Conservation (phyloP, 2,329 filamentous ascomycete genomes). For the Tolypocladium album region DNA sequence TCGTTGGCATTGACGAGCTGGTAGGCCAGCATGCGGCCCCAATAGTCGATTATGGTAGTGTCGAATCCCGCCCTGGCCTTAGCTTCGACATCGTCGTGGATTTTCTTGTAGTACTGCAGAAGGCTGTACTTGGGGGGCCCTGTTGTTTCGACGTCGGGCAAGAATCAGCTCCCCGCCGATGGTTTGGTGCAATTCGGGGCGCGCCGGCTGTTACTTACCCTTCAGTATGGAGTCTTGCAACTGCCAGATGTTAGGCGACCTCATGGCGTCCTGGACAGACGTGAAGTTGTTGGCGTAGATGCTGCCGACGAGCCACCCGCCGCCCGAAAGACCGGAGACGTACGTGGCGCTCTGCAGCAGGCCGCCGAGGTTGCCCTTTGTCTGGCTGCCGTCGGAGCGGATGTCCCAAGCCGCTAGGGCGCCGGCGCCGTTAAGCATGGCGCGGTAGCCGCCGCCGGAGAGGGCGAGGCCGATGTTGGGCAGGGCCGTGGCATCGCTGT, state of each 20-base stretch:
- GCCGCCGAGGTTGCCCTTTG: conserved; percentile 61
- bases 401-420: conserved; percentile 69
- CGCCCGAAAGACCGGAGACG: conserved; percentile 69
- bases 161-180: too few species aligned
- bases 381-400: conserved; percentile 41
- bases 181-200: too few species aligned
- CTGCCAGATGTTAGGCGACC: conserved; percentile 27
- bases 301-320: conserved; percentile 76
- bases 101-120: conserved; percentile 25
- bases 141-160: not conserved
- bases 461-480: conserved; percentile 62
- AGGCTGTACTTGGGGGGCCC: conserved; percentile 26
- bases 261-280: conserved; percentile 32
- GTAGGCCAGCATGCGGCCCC: conserved; percentile 77
- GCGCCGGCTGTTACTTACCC: conserved; percentile 10
- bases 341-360: conserved; percentile 76
- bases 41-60: conserved; percentile 75
- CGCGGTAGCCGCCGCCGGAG: conserved; percentile 78
- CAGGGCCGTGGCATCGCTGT: conserved; percentile 21
- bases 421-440: conserved; percentile 76
- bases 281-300: conserved; percentile 79
- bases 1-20: conserved; percentile 69
- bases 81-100: conserved; percentile 21
- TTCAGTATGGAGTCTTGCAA: conserved; percentile 30
- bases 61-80: conserved; percentile 31